Evolutionary conservation across 768 basidiomycete genomes (phyloP), one percentile per base, ranked within the genome.

Genomic region (Tulasnella sp.): DNA sequence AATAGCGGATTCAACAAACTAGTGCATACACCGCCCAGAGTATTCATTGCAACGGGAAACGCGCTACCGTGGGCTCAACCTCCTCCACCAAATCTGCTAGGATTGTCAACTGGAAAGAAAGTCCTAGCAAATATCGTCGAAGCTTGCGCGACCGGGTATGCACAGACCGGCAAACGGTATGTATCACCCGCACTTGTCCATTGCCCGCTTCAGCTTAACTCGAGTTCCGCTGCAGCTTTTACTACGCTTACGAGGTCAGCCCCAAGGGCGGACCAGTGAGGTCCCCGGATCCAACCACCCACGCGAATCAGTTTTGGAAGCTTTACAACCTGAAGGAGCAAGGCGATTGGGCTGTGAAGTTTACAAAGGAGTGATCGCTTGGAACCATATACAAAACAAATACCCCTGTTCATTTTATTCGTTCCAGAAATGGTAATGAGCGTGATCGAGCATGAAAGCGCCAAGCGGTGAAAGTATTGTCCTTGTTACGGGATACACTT

Each of bases 41-140:
- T 64, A 11, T 76, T 76, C n/a, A 45, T 76, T n/a, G 75, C 69
- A 22, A 68, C 40, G 8, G 75, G 75, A 40, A 76, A 76, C 75
- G 64, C 67, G 25, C 29, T 76, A 31, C 75, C 75, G 15, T 76
- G 67, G 67, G 38, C n/a, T 25, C 25, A 52, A 19, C 40, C 72
- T 3, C 29, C 25, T 38, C 22, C 42, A 6, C 75, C 67, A 36
- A 6, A 69, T 36, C 22, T 42, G 17, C 69, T 71, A 6, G 73
- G 54, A 1, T 19, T 45, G 25, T 42, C 67, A 42, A n/a, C 40
- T 0, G 75, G 75, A 14, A 76, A 76, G 38, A 67, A 68, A 5
- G 75, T 54, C 1, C 29, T 71, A 15, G 69, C 67, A 25, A 71
- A 76, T 31, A 29, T 76, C 29, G 75, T 76, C 29, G 67, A 76